phyloP scores from a whole-genome alignment of 2,329 filamentous ascomycete species.

The Diplodia scrobiculata region DNA sequence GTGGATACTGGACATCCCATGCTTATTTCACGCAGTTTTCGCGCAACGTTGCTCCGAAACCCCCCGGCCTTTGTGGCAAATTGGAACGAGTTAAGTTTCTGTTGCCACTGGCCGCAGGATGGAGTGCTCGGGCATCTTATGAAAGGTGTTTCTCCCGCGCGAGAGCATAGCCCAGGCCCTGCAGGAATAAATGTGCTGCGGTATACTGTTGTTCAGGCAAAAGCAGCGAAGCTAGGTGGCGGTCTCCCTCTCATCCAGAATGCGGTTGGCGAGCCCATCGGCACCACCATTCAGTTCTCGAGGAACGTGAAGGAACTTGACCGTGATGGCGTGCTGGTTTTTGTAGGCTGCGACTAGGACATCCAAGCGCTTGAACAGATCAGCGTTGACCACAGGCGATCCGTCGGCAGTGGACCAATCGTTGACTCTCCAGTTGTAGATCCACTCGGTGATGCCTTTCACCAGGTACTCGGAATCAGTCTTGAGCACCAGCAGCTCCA shows the following conservation, averaged over 20 bases:
- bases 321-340: background rate
- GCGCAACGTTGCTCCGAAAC: background rate
- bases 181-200: background rate
- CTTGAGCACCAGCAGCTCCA: slow-evolving; percentile 1
- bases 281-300: background rate
- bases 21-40: background rate
- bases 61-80: background rate
- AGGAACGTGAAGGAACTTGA: slow-evolving; percentile 4
- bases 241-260: background rate
- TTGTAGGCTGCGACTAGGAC: background rate
- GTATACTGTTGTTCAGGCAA: no score
- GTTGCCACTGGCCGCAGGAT: background rate
- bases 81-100: background rate
- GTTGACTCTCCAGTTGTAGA: background rate
- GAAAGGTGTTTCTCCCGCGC: background rate
- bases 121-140: background rate
- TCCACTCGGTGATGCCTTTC: background rate
- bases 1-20: background rate
- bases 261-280: background rate
- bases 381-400: background rate
- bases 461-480: slow-evolving; percentile 5
- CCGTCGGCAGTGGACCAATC: background rate
- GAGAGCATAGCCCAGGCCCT: background rate
- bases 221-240: no score
- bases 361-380: slow-evolving; percentile 2